Evolutionary conservation across 1,284 basidiomycete genomes (phyloP).

Genomic region (Ustilago nuda): DNA sequence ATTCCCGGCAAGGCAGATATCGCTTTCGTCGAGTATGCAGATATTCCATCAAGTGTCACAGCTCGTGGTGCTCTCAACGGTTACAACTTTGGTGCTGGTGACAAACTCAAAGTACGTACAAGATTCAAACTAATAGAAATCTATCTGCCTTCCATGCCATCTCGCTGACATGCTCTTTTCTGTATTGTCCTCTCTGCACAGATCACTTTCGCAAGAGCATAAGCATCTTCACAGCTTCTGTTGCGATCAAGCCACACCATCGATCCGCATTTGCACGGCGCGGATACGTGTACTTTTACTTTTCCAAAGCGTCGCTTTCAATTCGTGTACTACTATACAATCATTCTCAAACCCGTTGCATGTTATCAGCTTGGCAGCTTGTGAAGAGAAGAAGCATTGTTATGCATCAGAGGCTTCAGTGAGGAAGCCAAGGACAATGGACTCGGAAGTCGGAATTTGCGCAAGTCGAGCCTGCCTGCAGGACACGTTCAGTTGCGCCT

Average conservation of each 20-base stretch:
- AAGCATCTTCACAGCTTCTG: not conserved
- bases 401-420: not conserved
- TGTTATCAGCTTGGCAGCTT: not conserved
- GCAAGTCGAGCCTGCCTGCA: not conserved
- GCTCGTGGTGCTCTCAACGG: conserved; percentile 66
- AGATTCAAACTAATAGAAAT: too few relatives aligned
- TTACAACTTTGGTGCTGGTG: conserved; percentile 59
- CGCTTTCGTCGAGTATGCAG: conserved; percentile 66
- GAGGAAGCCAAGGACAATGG: not conserved
- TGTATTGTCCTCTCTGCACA: conserved; percentile 9
- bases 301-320: not conserved
- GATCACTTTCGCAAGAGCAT: conserved; percentile 56
- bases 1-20: conserved; percentile 66
- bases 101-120: conserved; percentile 60
- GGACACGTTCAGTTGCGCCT: conserved; percentile 7
- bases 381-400: not conserved
- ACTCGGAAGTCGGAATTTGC: conserved; percentile 6
- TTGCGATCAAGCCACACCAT: conserved; percentile 23
- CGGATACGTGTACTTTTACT: conserved; percentile 40
- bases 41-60: conserved; percentile 55
- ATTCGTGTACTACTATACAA: conserved; percentile 26
- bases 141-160: too few relatives aligned
- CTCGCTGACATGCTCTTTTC: conserved; percentile 2
- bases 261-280: conserved; percentile 52
- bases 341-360: not conserved